Conservation (phyloP, 345 rosid species). For the Adansonia digitata region DNA sequence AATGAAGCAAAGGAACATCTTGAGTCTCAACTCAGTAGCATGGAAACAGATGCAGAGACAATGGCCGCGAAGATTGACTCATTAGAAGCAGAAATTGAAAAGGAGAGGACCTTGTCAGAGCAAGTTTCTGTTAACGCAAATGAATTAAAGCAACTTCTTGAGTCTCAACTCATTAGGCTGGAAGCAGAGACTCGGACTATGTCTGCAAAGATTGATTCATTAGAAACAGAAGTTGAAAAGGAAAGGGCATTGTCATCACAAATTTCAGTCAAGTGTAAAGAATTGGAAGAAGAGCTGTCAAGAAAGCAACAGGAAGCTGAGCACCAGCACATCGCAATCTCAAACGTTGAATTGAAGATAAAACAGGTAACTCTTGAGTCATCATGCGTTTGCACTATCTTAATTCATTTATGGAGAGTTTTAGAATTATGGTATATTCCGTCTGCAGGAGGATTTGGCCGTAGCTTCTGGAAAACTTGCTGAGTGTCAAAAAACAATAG, state of each 20-base stretch:
- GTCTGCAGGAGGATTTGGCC: constrained; percentile 67
- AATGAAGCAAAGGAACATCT: constrained; percentile 46
- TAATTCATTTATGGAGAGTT: not conserved
- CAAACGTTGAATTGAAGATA: constrained; percentile 53
- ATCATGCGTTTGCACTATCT: not conserved
- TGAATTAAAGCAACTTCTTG: constrained; percentile 45
- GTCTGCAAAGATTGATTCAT: constrained; percentile 41
- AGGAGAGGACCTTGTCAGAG: constrained; percentile 43
- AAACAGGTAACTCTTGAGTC: constrained; percentile 50
- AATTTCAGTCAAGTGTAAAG: constrained; percentile 47
- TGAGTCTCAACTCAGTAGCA: constrained; percentile 45
- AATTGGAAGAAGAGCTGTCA: constrained; percentile 63
- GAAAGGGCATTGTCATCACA: constrained; percentile 48
- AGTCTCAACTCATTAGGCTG: constrained; percentile 45
- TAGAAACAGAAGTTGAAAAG: constrained; percentile 55
- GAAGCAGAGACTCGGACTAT: constrained; percentile 46
- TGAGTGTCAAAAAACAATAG: constrained; percentile 90
- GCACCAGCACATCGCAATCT: constrained; percentile 32
- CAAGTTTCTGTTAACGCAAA: constrained; percentile 41
- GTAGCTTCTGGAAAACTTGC: constrained; percentile 82
- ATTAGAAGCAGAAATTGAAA: constrained; percentile 52
- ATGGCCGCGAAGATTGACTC: constrained; percentile 45
- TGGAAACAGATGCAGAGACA: constrained; percentile 50
- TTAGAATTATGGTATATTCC: not conserved
- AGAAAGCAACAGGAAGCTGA: constrained; percentile 44